phyloP scores from a whole-genome alignment of 306 rosid genomes.

The Malus sylvestris region DNA sequence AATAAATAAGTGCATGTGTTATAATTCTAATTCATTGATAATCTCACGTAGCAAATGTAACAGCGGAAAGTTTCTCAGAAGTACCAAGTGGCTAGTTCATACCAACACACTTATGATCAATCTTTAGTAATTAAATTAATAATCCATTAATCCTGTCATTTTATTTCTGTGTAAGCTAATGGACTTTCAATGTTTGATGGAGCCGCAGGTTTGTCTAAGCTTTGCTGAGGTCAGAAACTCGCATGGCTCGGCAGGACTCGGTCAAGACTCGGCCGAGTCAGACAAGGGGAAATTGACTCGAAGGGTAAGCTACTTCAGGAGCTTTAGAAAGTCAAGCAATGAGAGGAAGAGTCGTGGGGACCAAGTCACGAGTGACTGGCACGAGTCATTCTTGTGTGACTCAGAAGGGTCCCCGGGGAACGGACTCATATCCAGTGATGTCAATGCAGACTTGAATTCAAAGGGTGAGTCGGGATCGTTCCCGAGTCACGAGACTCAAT shows the following conservation, averaged over 20 bases:
- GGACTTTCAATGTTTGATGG: background rate
- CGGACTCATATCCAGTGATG: slow-evolving; percentile 5
- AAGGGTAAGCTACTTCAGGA: slow-evolving; percentile 22
- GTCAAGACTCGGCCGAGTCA: slow-evolving; percentile 14
- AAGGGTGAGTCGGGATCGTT: slow-evolving; percentile 5
- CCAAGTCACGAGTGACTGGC: slow-evolving; percentile 21
- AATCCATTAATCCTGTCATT: background rate
- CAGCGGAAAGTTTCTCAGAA: too few species aligned
- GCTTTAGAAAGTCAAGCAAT: slow-evolving; percentile 27
- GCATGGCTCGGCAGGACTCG: slow-evolving; percentile 6
- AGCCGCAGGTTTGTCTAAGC: slow-evolving; percentile 39
- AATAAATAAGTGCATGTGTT: too few species aligned
- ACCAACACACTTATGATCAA: too few species aligned
- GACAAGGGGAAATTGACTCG: slow-evolving; percentile 17
- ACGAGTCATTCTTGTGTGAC: slow-evolving; percentile 29
- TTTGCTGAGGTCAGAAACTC: slow-evolving; percentile 29
- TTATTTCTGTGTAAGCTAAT: background rate
- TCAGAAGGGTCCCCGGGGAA: slow-evolving; percentile 23
- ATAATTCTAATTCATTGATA: too few species aligned
- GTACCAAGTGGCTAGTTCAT: too few species aligned
- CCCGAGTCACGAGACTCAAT: background rate
- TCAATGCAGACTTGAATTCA: slow-evolving; percentile 3
- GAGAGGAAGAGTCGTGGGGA: slow-evolving; percentile 8
- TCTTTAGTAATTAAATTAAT: background rate
- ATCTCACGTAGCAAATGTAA: too few species aligned